Base-by-base conservation (phyloP, 768 basidiomycete genomes). In the Lactarius sanguifluus region DNA sequence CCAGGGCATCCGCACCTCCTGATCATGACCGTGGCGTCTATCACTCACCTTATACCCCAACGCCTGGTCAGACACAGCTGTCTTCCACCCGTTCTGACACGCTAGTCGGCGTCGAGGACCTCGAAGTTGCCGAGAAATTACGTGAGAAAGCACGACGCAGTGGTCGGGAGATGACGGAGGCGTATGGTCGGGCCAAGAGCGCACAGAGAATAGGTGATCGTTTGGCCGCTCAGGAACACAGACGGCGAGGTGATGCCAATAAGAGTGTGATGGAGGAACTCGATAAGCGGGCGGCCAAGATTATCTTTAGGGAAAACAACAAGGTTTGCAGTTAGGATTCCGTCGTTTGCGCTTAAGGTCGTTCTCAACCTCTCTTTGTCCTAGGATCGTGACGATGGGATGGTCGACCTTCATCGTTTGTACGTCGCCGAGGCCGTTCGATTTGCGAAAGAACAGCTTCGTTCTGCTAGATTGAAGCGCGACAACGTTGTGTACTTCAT, bases 331-430 rank as follows among this genome's bases (percentile, higher is more conserved):
- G 3, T n/a, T 10, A 41, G 12, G 15, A 52, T 45, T 16, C 15
- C 52, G 16, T 34, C 38, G 32, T 28, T 9, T 38, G 12, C 13
- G 12, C 23, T 41, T 0, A n/a, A 28, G 7, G 13, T 54, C 36
- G 34, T 52, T 12, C 61, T 59, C 40, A 63, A 45, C 25, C 8
- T 57, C 13, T 25, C n/a, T 58, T 38, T 52, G 25, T 50, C 10
- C 32, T 32, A 67, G 66, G 25, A 18, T 40, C 43, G 34, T 36
- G 12, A 9, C 28, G 20, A 60, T 36, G 58, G 62, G 16, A 40
- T 9, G 13, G 32, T 67, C 18, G 66, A 67, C 34, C 54, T 67
- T 20, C 66, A 67, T 18, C 52, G 41, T 16, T 59, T 67, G 28
- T 47, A 30, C 32, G 66, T 63, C 9, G 15, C 13, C 10, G 66